Percentiles rank a stretch among this genome's conserved stretches.
Conservation (phyloP, 2,329 filamentous ascomycete genomes). For the Trichoderma afroharzianum region DNA sequence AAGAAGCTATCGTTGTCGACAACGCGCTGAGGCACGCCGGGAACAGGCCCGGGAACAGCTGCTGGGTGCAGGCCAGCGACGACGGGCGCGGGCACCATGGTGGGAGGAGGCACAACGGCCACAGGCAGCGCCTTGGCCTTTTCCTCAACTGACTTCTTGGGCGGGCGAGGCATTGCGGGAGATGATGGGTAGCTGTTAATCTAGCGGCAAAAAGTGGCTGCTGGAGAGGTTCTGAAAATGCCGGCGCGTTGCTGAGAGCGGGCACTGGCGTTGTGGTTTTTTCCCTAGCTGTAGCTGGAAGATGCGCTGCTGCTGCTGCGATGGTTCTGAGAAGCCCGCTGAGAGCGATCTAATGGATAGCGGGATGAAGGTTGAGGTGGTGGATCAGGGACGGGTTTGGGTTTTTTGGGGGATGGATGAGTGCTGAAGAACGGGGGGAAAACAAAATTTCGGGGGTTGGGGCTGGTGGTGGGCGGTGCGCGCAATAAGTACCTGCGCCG, state of each 20-base stretch:
- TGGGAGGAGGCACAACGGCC: slow-evolving; percentile 34
- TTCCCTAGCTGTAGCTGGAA: not conserved
- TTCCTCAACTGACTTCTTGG: slow-evolving; percentile 41
- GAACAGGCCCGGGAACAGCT: slow-evolving; percentile 19
- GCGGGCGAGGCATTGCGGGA: slow-evolving; percentile 42
- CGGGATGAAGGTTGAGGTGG: slow-evolving; percentile 20
- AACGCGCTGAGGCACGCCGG: slow-evolving; percentile 31
- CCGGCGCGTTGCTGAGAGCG: slow-evolving; percentile 8
- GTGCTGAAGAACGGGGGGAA: slow-evolving; percentile 31
- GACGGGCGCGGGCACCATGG: slow-evolving; percentile 37
- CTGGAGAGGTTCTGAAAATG: not conserved
- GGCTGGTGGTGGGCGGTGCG: slow-evolving; percentile 32
- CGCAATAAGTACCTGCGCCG: slow-evolving; percentile 35
- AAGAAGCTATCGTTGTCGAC: slow-evolving; percentile 75
- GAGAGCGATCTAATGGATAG: slow-evolving; percentile 14
- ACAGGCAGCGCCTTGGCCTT: slow-evolving; percentile 35
- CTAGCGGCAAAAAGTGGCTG: slow-evolving; percentile 3
- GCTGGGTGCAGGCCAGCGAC: slow-evolving; percentile 20
- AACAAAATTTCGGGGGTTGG: slow-evolving; percentile 30
- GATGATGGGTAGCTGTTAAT: not conserved
- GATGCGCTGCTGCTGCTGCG: slow-evolving; percentile 16
- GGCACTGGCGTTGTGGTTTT: not conserved
- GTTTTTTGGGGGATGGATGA: slow-evolving; percentile 23
- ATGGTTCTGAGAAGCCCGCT: slow-evolving; percentile 13
- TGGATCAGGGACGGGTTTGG: slow-evolving; percentile 22